phyloP scores from a whole-genome alignment of 352 stramenopile genomes.

The Globisporangium barbulae region DNA sequence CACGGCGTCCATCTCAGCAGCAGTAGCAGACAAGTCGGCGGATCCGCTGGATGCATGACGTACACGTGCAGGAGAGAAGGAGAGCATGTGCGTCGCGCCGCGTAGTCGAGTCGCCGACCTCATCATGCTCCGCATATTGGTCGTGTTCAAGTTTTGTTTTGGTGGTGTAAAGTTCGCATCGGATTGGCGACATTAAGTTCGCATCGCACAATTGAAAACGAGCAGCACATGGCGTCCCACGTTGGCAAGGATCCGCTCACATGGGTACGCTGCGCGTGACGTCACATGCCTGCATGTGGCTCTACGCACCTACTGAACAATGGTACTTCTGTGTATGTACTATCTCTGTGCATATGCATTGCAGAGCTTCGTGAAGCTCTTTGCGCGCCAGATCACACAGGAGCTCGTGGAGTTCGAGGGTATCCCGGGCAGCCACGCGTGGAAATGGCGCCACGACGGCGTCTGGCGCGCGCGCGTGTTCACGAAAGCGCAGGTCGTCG shows the following conservation, averaged over 20 bases:
- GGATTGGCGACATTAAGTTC: not conserved
- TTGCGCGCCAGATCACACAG: constrained; percentile 39
- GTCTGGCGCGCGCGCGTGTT: constrained; percentile 35
- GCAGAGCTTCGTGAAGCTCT: constrained; percentile 68
- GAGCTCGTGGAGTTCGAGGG: constrained; percentile 44
- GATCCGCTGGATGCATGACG: not conserved
- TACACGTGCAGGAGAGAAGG: not conserved
- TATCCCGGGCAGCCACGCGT: constrained; percentile 56
- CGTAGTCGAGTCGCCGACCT: not conserved
- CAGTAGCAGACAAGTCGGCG: not conserved
- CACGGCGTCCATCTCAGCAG: constrained; percentile 29
- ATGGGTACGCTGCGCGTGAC: constrained; percentile 34
- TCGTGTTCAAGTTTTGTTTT: not conserved
- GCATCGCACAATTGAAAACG: not conserved
- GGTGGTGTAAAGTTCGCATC: not conserved
- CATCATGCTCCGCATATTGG: not conserved
- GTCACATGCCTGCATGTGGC: not conserved
- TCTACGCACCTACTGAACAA: not conserved
- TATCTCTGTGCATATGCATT: not conserved
- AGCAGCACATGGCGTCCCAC: constrained; percentile 9
- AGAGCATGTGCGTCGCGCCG: not conserved
- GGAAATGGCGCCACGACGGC: constrained; percentile 25
- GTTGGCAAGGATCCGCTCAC: constrained; percentile 43
- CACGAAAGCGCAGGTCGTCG: constrained; percentile 66
- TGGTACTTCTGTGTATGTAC: not conserved